Evolutionary conservation across 495 filamentous ascomycete genomes (phyloP).

Genomic region (Talaromyces proteolyticus): DNA sequence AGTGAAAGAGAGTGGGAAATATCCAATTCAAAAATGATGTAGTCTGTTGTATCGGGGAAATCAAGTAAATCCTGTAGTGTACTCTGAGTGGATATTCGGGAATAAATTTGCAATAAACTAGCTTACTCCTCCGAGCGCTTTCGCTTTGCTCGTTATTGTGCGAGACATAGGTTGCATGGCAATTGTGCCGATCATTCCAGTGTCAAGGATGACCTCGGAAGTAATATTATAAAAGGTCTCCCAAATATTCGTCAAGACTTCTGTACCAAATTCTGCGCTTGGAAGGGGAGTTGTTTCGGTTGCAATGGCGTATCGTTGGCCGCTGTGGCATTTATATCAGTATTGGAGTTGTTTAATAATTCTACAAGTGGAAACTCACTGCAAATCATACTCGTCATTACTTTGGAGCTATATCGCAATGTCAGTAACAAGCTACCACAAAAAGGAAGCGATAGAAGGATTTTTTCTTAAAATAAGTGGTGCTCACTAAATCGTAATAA

Average conservation of each 20-base stretch:
- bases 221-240: conserved; percentile 47
- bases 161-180: conserved; percentile 54
- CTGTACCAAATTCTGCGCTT: conserved; percentile 25
- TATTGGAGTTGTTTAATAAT: not conserved
- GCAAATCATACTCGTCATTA: conserved; percentile 31
- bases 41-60: conserved; percentile 43
- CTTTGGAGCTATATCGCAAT: conserved; percentile 20
- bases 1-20: conserved; percentile 40
- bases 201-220: conserved; percentile 32
- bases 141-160: conserved; percentile 38
- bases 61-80: conserved; percentile 41
- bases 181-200: conserved; percentile 43
- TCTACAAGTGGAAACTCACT: conserved; percentile 14
- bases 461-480: not conserved
- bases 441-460: not conserved
- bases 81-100: conserved; percentile 1
- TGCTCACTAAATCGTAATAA: conserved; percentile 43
- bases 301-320: conserved; percentile 47
- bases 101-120: not conserved
- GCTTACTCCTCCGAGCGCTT: conserved; percentile 38
- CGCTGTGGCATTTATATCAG: conserved; percentile 17
- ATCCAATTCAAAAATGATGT: conserved; percentile 52
- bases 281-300: conserved; percentile 54
- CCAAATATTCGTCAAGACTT: conserved; percentile 40
- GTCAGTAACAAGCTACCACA: no score